A percentile compares a stretch with the other conserved stretches of the same genome.
Evolutionary conservation across 441 rosid species (phyloP).

Genomic region (Macaranga tanarius): DNA sequence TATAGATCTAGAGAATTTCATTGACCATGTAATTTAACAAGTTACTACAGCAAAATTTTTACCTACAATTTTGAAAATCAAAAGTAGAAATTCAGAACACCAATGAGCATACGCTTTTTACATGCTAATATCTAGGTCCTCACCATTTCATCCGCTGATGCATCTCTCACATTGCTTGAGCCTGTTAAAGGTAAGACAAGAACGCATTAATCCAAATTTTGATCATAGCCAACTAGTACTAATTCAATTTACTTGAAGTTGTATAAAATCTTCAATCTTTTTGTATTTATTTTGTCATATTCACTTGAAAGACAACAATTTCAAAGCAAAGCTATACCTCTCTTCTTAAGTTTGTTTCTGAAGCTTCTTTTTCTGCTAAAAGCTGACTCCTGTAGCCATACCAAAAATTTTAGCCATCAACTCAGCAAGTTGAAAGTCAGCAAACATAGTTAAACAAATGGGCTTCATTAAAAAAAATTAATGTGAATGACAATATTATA

Average conservation of each 20-base stretch:
- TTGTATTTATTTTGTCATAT: neutral
- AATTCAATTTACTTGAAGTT: neutral
- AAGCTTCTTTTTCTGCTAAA: conserved; percentile 95
- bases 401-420: conserved; percentile 19
- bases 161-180: conserved; percentile 21
- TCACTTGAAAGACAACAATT: neutral
- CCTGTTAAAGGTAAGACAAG: conserved; percentile 20
- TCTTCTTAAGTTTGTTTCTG: conserved; percentile 92
- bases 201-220: neutral
- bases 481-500: neutral
- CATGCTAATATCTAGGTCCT: conserved; percentile 21
- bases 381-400: conserved; percentile 67
- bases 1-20: neutral
- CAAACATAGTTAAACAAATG: neutral
- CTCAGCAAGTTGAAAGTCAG: conserved; percentile 7
- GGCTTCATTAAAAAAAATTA: neutral
- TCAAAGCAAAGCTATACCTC: conserved; percentile 38
- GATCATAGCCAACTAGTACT: neutral
- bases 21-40: neutral
- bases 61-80: conserved; percentile 5
- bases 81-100: neutral
- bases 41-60: neutral
- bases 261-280: neutral
- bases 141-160: conserved; percentile 17
- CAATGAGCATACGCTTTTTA: neutral